Evolutionary conservation across 2,329 filamentous ascomycete genomes (phyloP), one percentile per base, ranked within the genome.

Genomic region (Xenoacremonium recifei): DNA sequence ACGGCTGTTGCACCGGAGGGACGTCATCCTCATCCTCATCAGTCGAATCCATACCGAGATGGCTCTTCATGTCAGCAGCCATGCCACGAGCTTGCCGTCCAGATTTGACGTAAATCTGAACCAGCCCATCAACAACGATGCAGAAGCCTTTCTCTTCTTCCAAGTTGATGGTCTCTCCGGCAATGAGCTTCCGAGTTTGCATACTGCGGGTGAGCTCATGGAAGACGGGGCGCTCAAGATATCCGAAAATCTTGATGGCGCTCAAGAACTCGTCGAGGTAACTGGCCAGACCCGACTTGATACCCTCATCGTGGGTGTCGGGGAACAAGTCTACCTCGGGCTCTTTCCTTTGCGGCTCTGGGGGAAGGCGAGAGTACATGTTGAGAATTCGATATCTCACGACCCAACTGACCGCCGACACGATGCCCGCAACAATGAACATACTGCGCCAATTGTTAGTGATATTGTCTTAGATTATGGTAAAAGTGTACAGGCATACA

Each of bases 131-230:
- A 3, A 99, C 95, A 5, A 99, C 93, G 43, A 99, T 77, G 62
- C 93, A 99, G 59, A 99, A 99, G 0, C 93, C 93, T 58, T 99
- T 96, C 59, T 99, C 93, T 62, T 99, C 93, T 66, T 99, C 93
- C 21, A 99, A 73, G 51, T 96, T 83, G 55, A 99, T 75, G 0
- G 93, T 99, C 67, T 99, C 93, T 21, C 93, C 93, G 5, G 93
- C 92, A 58, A 97, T 95, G 37, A 99, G 76, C 67, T 96, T 96
- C 55, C 89, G 79, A 16, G 95, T 99, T 70, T 99, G 93, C 93
- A 99, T 99, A 45, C 91, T 96, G 45, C 93, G 78, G 0, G 93
- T 99, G 55, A 99, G 79, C 67, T 99, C 93, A 60, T 99, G 95
- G 60, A 99, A 99, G 31, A 99, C 93, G 1, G 93, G 90, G 19